Conservation (phyloP, 805 yeast species). For the Suhomyces kilbournensis region DNA sequence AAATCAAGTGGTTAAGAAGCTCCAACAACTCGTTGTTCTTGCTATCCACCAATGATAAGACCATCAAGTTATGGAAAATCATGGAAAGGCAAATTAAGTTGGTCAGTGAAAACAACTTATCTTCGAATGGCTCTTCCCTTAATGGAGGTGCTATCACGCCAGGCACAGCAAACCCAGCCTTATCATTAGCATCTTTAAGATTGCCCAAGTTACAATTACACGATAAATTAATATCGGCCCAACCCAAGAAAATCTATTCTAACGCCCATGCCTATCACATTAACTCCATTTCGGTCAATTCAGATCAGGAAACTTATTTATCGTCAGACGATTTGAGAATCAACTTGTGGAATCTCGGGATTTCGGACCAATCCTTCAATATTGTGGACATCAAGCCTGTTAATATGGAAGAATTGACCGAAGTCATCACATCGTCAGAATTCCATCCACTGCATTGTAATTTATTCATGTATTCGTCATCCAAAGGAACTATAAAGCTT, state of each 20-base stretch:
- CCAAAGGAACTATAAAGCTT: slow-evolving; percentile 92
- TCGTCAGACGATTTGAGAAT: slow-evolving; percentile 92
- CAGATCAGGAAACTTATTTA: slow-evolving; percentile 93
- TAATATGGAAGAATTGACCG: slow-evolving; percentile 98
- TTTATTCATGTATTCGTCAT: slow-evolving; percentile 89
- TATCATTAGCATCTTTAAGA: slow-evolving; percentile 47
- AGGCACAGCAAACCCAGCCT: slow-evolving; percentile 16
- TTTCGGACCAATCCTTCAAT: slow-evolving; percentile 93
- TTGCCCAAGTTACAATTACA: slow-evolving; percentile 90
- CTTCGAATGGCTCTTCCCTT: not conserved
- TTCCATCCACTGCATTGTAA: slow-evolving; percentile 94
- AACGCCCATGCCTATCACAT: slow-evolving; percentile 99
- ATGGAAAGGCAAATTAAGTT: slow-evolving; percentile 88
- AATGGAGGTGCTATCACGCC: slow-evolving; percentile 9
- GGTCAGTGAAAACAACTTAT: slow-evolving; percentile 84
- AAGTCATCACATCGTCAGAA: slow-evolving; percentile 94
- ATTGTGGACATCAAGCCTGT: slow-evolving; percentile 97
- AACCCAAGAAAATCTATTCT: slow-evolving; percentile 85
- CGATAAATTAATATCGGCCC: slow-evolving; percentile 92
- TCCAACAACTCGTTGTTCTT: slow-evolving; percentile 87
- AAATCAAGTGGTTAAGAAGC: slow-evolving; percentile 92
- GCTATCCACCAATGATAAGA: slow-evolving; percentile 91
- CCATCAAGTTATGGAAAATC: slow-evolving; percentile 97
- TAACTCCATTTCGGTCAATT: slow-evolving; percentile 89
- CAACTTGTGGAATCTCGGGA: slow-evolving; percentile 91